phyloP scores from a whole-genome alignment of 371 early-diverging fungal species.

The Mortierella sp. region DNA sequence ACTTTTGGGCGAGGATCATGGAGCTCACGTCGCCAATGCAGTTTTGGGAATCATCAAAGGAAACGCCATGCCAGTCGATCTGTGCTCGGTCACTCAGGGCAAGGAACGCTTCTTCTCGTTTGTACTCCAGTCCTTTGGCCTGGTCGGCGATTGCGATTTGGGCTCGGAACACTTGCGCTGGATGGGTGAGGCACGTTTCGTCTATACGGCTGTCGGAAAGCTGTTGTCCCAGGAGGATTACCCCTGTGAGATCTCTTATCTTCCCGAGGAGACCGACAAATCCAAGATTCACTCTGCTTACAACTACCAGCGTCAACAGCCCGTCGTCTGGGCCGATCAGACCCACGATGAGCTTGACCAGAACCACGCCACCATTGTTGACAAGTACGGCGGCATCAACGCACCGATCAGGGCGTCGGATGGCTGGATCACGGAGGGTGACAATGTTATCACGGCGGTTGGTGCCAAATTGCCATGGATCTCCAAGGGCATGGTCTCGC shows the following conservation, averaged over 20 bases:
- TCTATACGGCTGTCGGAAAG: constrained; percentile 64
- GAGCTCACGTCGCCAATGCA: constrained; percentile 63
- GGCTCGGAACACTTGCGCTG: constrained; percentile 74
- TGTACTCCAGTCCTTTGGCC: constrained; percentile 73
- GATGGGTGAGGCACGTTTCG: constrained; percentile 74
- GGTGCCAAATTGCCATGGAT: constrained; percentile 71
- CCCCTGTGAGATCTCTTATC: constrained; percentile 61
- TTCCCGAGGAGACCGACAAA: constrained; percentile 64
- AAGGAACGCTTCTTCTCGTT: constrained; percentile 69
- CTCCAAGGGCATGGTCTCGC: constrained; percentile 65
- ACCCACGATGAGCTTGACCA: constrained; percentile 41
- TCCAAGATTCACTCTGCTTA: constrained; percentile 59
- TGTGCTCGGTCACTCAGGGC: constrained; percentile 71
- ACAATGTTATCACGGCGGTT: constrained; percentile 61
- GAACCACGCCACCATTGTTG: constrained; percentile 31
- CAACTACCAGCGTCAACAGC: constrained; percentile 23
- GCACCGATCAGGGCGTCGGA: constrained; percentile 53
- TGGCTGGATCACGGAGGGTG: constrained; percentile 66
- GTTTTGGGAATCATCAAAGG: constrained; percentile 73
- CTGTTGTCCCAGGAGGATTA: constrained; percentile 63
- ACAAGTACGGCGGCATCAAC: constrained; percentile 43
- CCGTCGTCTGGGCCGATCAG: constrained; percentile 46
- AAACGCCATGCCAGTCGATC: constrained; percentile 65
- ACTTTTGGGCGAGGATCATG: constrained; percentile 67
- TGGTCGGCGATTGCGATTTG: constrained; percentile 73